These are phyloP conservation scores for Fragaria vesca DNA, from an alignment of 306 rosid genomes.

Conservation along the genomic window DNA sequence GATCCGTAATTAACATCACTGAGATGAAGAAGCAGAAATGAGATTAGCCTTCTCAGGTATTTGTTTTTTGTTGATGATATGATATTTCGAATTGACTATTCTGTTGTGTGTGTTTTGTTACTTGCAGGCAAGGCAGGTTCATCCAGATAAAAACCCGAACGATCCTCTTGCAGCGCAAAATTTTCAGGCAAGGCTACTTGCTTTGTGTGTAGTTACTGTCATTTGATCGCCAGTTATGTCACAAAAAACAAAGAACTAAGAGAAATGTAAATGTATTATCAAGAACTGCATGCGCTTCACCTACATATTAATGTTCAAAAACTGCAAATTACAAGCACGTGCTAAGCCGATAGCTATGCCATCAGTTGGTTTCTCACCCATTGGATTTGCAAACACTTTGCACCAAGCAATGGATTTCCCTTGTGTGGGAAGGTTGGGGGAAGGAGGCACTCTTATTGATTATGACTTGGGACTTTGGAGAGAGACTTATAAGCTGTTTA, in stretches of 20 bases:
- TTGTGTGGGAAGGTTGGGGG: conserved; percentile 1
- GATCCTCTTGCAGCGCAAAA: conserved; percentile 95
- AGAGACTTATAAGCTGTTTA: conserved; percentile 18
- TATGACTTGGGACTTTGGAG: not conserved
- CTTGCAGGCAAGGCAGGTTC: conserved; percentile 95
- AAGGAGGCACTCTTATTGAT: not conserved
- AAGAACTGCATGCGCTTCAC: not conserved
- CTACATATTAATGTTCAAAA: not conserved
- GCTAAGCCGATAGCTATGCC: not conserved
- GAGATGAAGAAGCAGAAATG: not conserved
- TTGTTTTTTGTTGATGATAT: not conserved
- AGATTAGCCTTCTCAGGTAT: not conserved
- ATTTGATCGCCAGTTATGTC: not conserved
- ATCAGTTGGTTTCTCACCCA: not conserved
- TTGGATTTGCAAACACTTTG: not conserved
- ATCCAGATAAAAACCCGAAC: conserved; percentile 97
- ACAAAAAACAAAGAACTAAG: not conserved
- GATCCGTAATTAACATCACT: not conserved
- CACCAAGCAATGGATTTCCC: not conserved
- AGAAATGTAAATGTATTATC: not conserved
- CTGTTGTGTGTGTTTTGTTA: conserved; percentile 7
- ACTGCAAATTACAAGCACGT: not conserved
- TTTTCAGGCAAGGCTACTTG: conserved; percentile 65
- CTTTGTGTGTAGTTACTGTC: not conserved
- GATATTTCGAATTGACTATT: not conserved